phyloP scores from a whole-genome alignment of 176 grass and related monocot genomes.

The Zea luxurians region DNA sequence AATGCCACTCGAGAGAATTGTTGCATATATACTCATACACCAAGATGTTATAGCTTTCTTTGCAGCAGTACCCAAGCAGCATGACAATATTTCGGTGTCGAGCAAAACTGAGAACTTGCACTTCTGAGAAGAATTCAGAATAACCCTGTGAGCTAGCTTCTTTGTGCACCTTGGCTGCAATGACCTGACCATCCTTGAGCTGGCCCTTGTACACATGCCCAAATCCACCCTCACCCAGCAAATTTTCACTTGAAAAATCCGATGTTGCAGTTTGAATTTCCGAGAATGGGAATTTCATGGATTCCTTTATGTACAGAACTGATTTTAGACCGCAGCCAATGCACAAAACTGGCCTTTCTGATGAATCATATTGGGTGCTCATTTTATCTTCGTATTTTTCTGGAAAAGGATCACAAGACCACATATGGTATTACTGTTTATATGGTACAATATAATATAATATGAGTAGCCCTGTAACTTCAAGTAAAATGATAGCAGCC shows the following conservation, averaged over 20 bases:
- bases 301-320: conserved; percentile 72
- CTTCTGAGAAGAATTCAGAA: conserved; percentile 78
- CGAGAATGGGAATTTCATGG: conserved; percentile 68
- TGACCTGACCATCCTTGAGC: conserved; percentile 72
- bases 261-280: conserved; percentile 69
- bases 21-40: conserved; percentile 82
- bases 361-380: conserved; percentile 40
- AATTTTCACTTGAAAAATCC: conserved; percentile 57
- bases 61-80: conserved; percentile 79
- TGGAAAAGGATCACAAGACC: conserved; percentile 28
- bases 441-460: neutral
- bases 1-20: conserved; percentile 76
- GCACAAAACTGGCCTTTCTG: conserved; percentile 59
- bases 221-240: conserved; percentile 71
- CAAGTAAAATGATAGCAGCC: neutral
- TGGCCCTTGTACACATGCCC: conserved; percentile 69
- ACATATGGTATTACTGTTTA: neutral
- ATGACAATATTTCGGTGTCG: conserved; percentile 72
- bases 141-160: conserved; percentile 69
- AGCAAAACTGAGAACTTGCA: conserved; percentile 77
- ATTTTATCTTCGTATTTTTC: conserved; percentile 45
- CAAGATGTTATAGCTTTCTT: conserved; percentile 75
- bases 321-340: conserved; percentile 56
- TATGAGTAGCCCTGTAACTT: neutral
- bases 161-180: conserved; percentile 69